A percentile compares a stretch with the other conserved stretches of the same genome.
These are phyloP conservation scores for Mallotus repandus DNA, from an alignment of 441 rosid species.

Conservation along the genomic window DNA sequence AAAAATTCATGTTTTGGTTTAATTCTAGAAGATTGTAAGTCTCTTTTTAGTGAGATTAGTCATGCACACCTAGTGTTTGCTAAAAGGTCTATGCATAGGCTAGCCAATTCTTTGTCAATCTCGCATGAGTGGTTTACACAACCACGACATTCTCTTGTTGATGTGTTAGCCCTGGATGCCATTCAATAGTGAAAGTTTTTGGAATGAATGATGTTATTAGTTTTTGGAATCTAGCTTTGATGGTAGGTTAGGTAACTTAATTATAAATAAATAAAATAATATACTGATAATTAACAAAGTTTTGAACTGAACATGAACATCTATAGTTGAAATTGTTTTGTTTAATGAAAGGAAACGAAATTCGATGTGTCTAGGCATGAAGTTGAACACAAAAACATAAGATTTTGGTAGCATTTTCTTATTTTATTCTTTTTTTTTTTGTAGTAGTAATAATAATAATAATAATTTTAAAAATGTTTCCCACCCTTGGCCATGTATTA, in stretches of 20 bases:
- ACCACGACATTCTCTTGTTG: too few relatives aligned
- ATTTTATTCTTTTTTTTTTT: background rate
- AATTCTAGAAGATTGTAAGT: too few relatives aligned
- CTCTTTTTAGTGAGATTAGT: too few relatives aligned
- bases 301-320: background rate
- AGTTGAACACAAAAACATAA: background rate
- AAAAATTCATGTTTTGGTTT: too few relatives aligned
- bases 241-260: constrained; percentile 7
- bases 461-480: background rate
- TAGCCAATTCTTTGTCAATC: too few relatives aligned
- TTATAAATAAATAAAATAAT: background rate
- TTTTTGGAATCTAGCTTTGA: constrained; percentile 13
- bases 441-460: too few relatives aligned
- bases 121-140: too few relatives aligned
- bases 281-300: constrained; percentile 8
- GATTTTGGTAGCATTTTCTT: constrained; percentile 24
- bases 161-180: too few relatives aligned
- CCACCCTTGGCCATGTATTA: background rate
- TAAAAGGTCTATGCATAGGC: too few relatives aligned
- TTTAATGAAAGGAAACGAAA: constrained; percentile 23
- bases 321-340: background rate
- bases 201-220: too few relatives aligned
- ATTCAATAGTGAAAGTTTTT: too few relatives aligned
- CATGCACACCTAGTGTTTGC: too few relatives aligned
- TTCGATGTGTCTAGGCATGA: constrained; percentile 14